A percentile compares a stretch with the other conserved stretches of the same genome.
phyloP scores from a whole-genome alignment of 306 rosid genomes.

The Casuarina equisetifolia region DNA sequence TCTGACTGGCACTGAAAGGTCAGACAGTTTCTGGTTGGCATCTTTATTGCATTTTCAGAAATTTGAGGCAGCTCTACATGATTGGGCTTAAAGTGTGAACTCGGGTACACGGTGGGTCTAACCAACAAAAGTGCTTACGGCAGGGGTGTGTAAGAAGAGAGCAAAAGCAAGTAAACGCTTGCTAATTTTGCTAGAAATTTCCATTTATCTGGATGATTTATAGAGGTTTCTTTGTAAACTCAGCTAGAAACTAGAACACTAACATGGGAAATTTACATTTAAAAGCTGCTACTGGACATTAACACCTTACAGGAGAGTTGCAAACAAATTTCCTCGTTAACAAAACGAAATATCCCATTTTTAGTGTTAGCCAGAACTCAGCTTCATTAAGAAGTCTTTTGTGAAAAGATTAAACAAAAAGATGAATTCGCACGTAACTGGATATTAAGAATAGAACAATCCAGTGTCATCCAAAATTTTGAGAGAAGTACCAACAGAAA shows the following conservation, averaged over 20 bases:
- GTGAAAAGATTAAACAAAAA: neutral
- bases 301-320: no score
- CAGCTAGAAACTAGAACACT: neutral
- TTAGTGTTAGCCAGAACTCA: no score
- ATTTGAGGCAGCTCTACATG: no score
- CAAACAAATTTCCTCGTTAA: no score
- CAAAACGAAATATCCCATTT: no score
- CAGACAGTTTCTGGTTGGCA: no score
- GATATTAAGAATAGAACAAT: neutral
- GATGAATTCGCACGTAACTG: neutral
- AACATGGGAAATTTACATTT: neutral
- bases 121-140: neutral
- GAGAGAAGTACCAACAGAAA: neutral
- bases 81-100: neutral
- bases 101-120: neutral
- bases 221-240: neutral
- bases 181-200: no score
- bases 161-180: neutral
- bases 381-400: neutral
- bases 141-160: neutral
- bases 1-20: no score
- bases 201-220: no score
- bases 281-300: no score
- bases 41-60: no score
- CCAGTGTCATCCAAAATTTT: neutral